These are phyloP conservation scores for Penicillium sp. DNA, from an alignment of 2,329 filamentous ascomycete species.

Conservation along the genomic window DNA sequence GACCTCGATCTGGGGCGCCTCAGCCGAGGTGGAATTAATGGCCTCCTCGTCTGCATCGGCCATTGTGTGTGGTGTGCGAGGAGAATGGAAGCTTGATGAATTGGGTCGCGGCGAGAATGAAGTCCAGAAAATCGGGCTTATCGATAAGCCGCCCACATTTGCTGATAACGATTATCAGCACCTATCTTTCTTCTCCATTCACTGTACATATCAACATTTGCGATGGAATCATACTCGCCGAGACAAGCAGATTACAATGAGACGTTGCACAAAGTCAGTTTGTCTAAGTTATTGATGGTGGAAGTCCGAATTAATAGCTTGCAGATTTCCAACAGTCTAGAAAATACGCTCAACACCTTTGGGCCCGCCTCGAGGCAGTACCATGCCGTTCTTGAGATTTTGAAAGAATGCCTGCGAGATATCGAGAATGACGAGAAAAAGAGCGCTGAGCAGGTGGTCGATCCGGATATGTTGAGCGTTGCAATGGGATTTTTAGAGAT, in stretches of 20 bases:
- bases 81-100: background rate
- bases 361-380: constrained; percentile 40
- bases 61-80: constrained; percentile 30
- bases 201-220: background rate
- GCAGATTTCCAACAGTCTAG: constrained; percentile 45
- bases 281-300: background rate
- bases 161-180: background rate
- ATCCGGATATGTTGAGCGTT: constrained; percentile 32
- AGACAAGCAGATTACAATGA: constrained; percentile 18
- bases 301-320: background rate
- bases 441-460: constrained; percentile 14
- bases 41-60: constrained; percentile 48
- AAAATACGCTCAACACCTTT: constrained; percentile 42
- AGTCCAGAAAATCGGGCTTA: constrained; percentile 17
- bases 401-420: constrained; percentile 34
- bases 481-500: constrained; percentile 38
- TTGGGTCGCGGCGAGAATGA: background rate
- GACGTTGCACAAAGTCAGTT: constrained; percentile 18
- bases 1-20: constrained; percentile 51
- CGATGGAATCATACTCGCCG: background rate
- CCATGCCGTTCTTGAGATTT: constrained; percentile 36
- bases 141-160: constrained; percentile 20
- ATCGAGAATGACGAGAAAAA: constrained; percentile 23
- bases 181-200: background rate
- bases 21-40: constrained; percentile 32